Base-by-base conservation (phyloP, 768 basidiomycete genomes). In the Psilocybe cubensis region DNA sequence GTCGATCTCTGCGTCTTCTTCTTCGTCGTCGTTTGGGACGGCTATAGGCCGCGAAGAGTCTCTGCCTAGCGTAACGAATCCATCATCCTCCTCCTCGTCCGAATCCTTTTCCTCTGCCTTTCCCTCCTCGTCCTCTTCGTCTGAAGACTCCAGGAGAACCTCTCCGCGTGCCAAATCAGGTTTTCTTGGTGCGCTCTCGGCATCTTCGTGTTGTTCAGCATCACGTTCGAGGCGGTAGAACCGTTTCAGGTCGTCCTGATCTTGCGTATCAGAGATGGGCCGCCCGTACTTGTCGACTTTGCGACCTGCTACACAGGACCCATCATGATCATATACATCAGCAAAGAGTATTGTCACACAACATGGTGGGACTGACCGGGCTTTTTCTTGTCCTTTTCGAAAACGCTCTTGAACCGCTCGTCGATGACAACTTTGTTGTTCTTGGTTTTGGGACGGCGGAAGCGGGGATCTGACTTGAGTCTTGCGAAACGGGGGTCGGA, bases 121-220 rank as follows among this genome's bases (percentile, higher is more conserved):
- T 17, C n/a, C 73, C 10, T 68, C 69, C 5, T 70, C 71, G 3
- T 85, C 85, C 42, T 86, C 88, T 54, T 93, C 92, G 62, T 87
- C 87, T 0, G 95, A 98, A 9, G 94, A 96, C 67, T 94, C 89
- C 63, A 98, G 81, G 10, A 94, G 76, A 1, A 88, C 87, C 65
- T 88, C 89, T 54, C 97, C 97, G 57, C 97, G 89, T 47, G 97
- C 97, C 66, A 89, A 91, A 73, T 98, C 96, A 25, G 85, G 80
- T 48, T 74, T 74, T 18, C 72, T 65, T 24, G 66, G 68, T 64
- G 68, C 70, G 12, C 71, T 72, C n/a, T 68, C 69, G 18, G 73
- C 73, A 20, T 71, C 65, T 17, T 60, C 72, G 23, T 72, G 76
- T 20, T 79, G 76, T 20, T 79, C 79, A 20, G 73, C 77, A 28